A percentile compares a stretch with the other conserved stretches of the same genome.
phyloP scores from a whole-genome alignment of 306 rosid species.

The Coriaria nepalensis region DNA sequence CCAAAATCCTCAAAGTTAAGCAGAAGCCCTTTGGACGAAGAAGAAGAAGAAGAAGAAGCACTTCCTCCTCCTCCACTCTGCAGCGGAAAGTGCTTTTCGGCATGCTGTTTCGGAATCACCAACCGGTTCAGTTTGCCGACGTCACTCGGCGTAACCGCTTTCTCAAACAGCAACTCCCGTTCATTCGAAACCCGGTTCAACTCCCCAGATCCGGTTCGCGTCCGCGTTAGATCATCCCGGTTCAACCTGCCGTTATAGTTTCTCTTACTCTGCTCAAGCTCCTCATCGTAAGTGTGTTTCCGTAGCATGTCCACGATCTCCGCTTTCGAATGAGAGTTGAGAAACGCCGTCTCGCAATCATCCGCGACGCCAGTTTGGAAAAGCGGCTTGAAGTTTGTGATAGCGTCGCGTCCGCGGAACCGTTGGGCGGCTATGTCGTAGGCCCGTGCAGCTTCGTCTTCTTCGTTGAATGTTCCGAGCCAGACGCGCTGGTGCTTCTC shows the following conservation, averaged over 20 bases:
- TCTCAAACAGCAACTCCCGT: slow-evolving; percentile 76
- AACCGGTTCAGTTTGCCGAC: slow-evolving; percentile 82
- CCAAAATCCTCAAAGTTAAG: slow-evolving; percentile 78
- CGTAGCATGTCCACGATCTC: slow-evolving; percentile 96
- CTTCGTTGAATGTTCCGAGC: slow-evolving; percentile 92
- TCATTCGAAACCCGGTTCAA: slow-evolving; percentile 16
- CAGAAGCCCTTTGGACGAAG: slow-evolving; percentile 40
- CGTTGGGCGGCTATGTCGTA: slow-evolving; percentile 85
- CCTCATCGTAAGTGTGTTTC: slow-evolving; percentile 88
- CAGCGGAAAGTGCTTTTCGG: slow-evolving; percentile 85
- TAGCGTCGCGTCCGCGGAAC: slow-evolving; percentile 90
- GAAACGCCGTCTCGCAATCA: slow-evolving; percentile 41
- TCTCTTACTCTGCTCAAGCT: slow-evolving; percentile 69
- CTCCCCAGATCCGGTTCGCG: slow-evolving; percentile 5
- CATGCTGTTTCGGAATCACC: slow-evolving; percentile 92
- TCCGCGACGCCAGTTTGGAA: slow-evolving; percentile 15
- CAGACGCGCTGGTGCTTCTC: slow-evolving; percentile 98
- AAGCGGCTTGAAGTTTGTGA: slow-evolving; percentile 59
- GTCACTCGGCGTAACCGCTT: slow-evolving; percentile 86
- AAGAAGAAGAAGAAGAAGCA: no score
- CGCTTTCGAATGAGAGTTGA: slow-evolving; percentile 63
- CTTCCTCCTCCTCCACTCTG: slow-evolving; percentile 18
- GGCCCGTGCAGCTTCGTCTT: slow-evolving; percentile 76
- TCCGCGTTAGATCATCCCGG: slow-evolving; percentile 17
- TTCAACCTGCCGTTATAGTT: slow-evolving; percentile 5